These are phyloP conservation scores for Dactylis glomerata DNA, from an alignment of 176 grass and related monocot genomes.

Conservation along the genomic window DNA sequence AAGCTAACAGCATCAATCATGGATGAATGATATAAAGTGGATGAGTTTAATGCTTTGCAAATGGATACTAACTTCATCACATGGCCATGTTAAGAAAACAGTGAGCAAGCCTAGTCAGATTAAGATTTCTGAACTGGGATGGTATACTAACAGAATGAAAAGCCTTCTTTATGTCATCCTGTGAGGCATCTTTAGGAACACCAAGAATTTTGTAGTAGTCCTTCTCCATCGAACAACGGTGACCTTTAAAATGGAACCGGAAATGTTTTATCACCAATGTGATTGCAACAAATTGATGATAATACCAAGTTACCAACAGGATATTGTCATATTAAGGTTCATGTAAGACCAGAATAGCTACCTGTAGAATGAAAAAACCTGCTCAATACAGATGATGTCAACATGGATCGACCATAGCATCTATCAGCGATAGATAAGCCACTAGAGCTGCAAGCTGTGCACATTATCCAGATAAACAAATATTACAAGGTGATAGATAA, in stretches of 20 bases:
- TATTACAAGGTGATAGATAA: not conserved
- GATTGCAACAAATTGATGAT: conserved; percentile 5
- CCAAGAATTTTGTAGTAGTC: conserved; percentile 90
- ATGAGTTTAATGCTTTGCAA: not conserved
- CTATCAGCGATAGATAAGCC: conserved; percentile 35
- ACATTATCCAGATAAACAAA: conserved; percentile 24
- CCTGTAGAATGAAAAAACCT: conserved; percentile 86
- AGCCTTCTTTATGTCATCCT: conserved; percentile 92
- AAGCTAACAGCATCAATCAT: not conserved
- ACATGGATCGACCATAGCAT: conserved; percentile 23
- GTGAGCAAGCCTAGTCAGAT: not conserved
- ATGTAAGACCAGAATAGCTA: conserved; percentile 34
- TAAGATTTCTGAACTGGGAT: conserved; percentile 16
- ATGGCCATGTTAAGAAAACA: conserved; percentile 22
- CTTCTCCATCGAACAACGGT: conserved; percentile 41
- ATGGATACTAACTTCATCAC: not conserved
- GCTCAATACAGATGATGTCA: conserved; percentile 35
- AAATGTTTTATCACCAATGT: conserved; percentile 21
- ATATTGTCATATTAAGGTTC: not conserved
- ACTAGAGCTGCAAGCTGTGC: conserved; percentile 47
- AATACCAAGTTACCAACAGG: not conserved
- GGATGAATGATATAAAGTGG: conserved; percentile 19
- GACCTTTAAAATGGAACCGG: conserved; percentile 43
- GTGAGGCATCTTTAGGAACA: conserved; percentile 64
- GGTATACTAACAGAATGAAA: conserved; percentile 81